Evolutionary conservation across 352 stramenopile species (phyloP).

Genomic region (Elongisporangium prolatum): DNA sequence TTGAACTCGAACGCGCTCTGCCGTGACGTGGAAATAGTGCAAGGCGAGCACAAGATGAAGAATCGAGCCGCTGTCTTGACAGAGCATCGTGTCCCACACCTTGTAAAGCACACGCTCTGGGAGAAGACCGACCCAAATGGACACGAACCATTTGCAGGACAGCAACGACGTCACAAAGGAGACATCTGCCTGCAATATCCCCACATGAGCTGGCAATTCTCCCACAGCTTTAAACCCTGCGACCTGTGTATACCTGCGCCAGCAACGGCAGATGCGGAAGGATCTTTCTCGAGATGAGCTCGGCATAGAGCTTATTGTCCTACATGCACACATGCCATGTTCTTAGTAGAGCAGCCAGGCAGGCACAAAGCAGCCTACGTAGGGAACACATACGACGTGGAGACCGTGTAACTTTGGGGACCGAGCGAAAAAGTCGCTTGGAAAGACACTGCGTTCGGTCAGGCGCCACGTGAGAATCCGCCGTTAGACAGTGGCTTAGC

Average conservation of each 20-base stretch:
- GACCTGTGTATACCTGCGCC: slow-evolving; percentile 22
- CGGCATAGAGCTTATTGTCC: slow-evolving; percentile 56
- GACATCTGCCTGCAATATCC: slow-evolving; percentile 36
- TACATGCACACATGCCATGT: slow-evolving; percentile 7
- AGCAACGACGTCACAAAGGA: slow-evolving; percentile 54
- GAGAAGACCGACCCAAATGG: slow-evolving; percentile 62
- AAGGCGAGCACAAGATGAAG: slow-evolving; percentile 58
- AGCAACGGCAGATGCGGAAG: slow-evolving; percentile 43
- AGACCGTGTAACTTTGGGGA: slow-evolving; percentile 66
- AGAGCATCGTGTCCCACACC: slow-evolving; percentile 64
- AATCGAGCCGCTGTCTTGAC: slow-evolving; percentile 40
- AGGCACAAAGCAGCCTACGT: neutral
- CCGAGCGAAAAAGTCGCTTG: slow-evolving; percentile 68
- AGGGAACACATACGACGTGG: slow-evolving; percentile 43
- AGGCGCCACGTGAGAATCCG: neutral
- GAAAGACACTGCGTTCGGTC: slow-evolving; percentile 38
- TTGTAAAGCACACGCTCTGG: slow-evolving; percentile 35
- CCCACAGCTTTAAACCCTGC: neutral
- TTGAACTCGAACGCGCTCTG: slow-evolving; percentile 29
- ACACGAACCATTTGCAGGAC: slow-evolving; percentile 77
- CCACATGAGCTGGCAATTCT: neutral
- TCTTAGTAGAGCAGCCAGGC: neutral
- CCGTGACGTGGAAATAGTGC: slow-evolving; percentile 44
- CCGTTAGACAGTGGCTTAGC: neutral
- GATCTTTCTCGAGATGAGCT: slow-evolving; percentile 47